Conservation (phyloP, 75 land plant genomes). For the Pseudotsuga menziesii region DNA sequence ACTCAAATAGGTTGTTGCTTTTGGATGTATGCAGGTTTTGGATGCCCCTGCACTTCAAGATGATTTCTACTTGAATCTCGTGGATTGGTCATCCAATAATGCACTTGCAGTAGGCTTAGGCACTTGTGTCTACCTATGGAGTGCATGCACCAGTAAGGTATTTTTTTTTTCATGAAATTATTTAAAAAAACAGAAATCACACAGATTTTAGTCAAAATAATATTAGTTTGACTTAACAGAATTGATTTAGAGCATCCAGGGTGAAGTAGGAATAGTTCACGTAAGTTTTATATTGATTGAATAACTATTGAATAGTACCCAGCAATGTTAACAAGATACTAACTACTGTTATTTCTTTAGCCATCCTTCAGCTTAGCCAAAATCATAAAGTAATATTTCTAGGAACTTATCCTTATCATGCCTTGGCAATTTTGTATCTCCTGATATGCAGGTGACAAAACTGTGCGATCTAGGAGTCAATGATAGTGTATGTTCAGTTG, state of each 20-base stretch:
- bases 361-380: neutral
- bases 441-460: slow-evolving; percentile 61
- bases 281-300: too few relatives aligned
- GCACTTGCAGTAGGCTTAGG: slow-evolving; percentile 86
- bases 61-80: slow-evolving; percentile 86
- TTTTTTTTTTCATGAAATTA: neutral
- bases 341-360: neutral
- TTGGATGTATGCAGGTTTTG: slow-evolving; percentile 46
- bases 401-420: neutral
- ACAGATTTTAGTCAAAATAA: neutral
- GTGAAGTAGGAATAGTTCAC: neutral
- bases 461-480: slow-evolving; percentile 75
- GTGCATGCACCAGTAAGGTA: slow-evolving; percentile 90
- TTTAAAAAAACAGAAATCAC: neutral
- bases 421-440: slow-evolving; percentile 2
- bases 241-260: neutral
- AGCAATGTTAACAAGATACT: neutral
- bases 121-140: slow-evolving; percentile 86
- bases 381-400: neutral
- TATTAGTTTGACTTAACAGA: neutral
- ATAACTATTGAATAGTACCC: too few relatives aligned
- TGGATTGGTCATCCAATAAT: slow-evolving; percentile 85
- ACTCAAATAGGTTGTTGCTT: slow-evolving; percentile 2
- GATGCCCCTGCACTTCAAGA: slow-evolving; percentile 93
- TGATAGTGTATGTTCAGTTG: slow-evolving; percentile 82